Conservation (phyloP, 129 eudicot genomes). For the Rutidosis leptorrhynchoides region DNA sequence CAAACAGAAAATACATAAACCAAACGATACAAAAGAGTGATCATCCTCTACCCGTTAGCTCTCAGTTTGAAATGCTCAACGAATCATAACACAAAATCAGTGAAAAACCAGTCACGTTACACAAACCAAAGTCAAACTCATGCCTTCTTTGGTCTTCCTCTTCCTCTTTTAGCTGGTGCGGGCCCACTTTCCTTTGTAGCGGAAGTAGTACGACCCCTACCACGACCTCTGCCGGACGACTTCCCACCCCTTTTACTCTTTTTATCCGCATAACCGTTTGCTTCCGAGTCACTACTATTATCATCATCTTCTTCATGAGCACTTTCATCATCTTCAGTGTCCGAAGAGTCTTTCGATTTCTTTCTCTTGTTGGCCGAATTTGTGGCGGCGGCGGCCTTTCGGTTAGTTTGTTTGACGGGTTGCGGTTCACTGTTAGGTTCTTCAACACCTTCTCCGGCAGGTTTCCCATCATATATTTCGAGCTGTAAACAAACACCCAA, state of each 20-base stretch:
- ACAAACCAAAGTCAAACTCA: conserved; percentile 25
- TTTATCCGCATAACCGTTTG: conserved; percentile 41
- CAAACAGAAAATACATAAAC: conserved; percentile 15
- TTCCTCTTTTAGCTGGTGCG: conserved; percentile 39
- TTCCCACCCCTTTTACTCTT: conserved; percentile 62
- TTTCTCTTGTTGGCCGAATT: conserved; percentile 64
- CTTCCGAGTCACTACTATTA: conserved; percentile 46
- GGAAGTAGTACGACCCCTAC: conserved; percentile 56
- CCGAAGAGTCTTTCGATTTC: conserved; percentile 55
- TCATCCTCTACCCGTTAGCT: conserved; percentile 26
- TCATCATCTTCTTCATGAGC: conserved; percentile 38
- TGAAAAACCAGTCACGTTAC: conserved; percentile 8
- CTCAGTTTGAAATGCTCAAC: conserved; percentile 7
- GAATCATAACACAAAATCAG: conserved; percentile 27
- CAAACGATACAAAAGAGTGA: conserved; percentile 3
- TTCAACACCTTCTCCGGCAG: conserved; percentile 55
- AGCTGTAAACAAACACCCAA: conserved; percentile 53
- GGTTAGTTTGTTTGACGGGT: conserved; percentile 37
- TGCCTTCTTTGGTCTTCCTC: conserved; percentile 69
- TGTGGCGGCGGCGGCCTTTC: conserved; percentile 39
- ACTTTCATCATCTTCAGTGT: conserved; percentile 50
- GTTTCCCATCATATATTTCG: conserved; percentile 81
- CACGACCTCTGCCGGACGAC: conserved; percentile 57
- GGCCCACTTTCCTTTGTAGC: conserved; percentile 27
- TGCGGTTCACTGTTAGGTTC: conserved; percentile 33